Base-by-base conservation (phyloP, 352 stramenopile genomes). In the Blastocystis sp. region DNA sequence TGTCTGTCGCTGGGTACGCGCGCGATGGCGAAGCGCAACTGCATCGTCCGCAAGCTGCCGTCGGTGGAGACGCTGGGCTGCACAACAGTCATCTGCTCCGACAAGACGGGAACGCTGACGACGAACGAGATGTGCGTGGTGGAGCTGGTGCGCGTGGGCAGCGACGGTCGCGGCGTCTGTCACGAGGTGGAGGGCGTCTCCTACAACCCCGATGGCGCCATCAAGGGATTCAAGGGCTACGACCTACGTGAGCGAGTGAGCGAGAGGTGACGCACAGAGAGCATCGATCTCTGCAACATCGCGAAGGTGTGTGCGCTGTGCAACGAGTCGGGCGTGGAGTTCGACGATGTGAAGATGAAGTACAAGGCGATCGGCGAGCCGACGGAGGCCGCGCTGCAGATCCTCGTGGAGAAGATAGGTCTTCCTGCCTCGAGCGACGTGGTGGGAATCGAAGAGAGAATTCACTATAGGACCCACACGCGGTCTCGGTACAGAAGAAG, bases 21-120 rank as follows among this genome's bases (percentile, higher is more conserved):
- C 65, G 92, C 94, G 71, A 99, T 99, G 95, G 94, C 95, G 40
- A 93, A 97, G 89, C 93, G 94, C 85, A 97, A 97, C 87, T 95
- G 94, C 0, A 98, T 99, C 87, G 94, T 99, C 59, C 96, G 96
- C 84, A 97, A 98, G 86, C 89, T 99, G 42, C 93, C 94, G 8
- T 96, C 94, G 0, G 94, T 99, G 0, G 96, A 99, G 91, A 97
- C 95, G 32, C 90, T 98, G 9, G 96, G 96, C 16, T 98, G 94
- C 90, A 96, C 91, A 21, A 72, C 61, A 21, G 61, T 72, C 11
- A 72, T 72, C 44, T 72, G 61, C 44, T 54, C 38, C 11, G 61
- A 95, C 84, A 94, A 95, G 86, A 95, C 92, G 16, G 96, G 96
- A 16, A 99, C 95, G 49, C 89, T 98, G 4, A 99, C 96, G 0